These are phyloP conservation scores for Mucor lusitanicus DNA, from an alignment of 371 early-diverging fungal genomes.

Conservation along the genomic window DNA sequence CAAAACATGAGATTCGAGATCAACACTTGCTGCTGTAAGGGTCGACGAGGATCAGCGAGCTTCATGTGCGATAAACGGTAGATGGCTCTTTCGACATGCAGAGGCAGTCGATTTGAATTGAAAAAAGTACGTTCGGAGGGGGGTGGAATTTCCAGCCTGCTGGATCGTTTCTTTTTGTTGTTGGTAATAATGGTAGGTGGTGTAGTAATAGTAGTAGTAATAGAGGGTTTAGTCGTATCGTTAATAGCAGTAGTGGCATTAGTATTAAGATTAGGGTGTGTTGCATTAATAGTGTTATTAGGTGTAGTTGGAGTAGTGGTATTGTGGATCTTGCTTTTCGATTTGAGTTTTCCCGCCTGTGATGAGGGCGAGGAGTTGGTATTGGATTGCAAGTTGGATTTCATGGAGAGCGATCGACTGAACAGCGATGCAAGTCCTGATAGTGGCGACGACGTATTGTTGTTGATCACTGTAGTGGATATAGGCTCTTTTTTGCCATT, in stretches of 20 bases:
- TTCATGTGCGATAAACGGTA: slow-evolving; percentile 88
- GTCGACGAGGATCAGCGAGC: slow-evolving; percentile 79
- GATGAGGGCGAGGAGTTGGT: neutral
- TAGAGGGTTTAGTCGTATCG: neutral
- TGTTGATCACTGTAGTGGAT: neutral
- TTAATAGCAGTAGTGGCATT: neutral
- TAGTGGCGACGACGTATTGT: slow-evolving; percentile 7
- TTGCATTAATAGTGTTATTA: neutral
- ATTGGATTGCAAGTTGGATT: slow-evolving; percentile 5
- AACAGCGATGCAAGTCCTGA: slow-evolving; percentile 32
- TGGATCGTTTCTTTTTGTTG: slow-evolving; percentile 20
- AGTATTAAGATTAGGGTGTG: neutral
- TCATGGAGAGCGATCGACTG: slow-evolving; percentile 28
- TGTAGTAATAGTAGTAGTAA: neutral
- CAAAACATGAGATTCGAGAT: slow-evolving; percentile 91
- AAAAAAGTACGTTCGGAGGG: slow-evolving; percentile 16
- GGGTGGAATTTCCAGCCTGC: slow-evolving; percentile 19
- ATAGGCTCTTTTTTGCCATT: neutral
- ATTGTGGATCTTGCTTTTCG: neutral
- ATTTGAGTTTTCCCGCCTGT: neutral
- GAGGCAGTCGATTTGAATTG: slow-evolving; percentile 57
- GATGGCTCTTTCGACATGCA: slow-evolving; percentile 81
- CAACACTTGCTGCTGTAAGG: slow-evolving; percentile 82
- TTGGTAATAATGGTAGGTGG: neutral
- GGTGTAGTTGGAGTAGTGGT: neutral